These are phyloP conservation scores for Nemania sp. DNA, from an alignment of 2,329 filamentous ascomycete species.

Conservation along the genomic window DNA sequence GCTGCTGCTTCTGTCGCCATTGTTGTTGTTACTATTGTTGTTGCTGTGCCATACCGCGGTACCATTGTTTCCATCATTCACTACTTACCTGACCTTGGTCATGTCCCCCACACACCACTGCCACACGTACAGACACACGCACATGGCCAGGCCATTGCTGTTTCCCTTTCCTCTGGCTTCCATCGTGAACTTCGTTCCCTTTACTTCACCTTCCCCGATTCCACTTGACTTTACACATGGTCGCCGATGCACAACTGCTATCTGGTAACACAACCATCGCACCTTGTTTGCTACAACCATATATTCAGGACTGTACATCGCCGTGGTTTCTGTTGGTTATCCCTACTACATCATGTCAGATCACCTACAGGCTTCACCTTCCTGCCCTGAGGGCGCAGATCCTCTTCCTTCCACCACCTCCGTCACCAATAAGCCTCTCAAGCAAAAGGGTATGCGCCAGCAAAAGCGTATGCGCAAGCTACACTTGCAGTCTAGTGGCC, in stretches of 20 bases:
- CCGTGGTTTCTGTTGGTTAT: no score
- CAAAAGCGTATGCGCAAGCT: slow-evolving; percentile 30
- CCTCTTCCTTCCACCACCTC: neutral
- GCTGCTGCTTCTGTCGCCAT: neutral
- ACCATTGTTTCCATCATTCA: no score
- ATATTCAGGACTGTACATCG: no score
- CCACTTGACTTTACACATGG: neutral
- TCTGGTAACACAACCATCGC: neutral
- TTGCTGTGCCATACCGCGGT: no score
- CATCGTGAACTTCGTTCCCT: no score
- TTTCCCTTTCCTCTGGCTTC: no score
- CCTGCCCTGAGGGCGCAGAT: neutral
- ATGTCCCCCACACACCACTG: no score
- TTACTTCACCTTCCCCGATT: neutral
- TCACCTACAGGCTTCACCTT: neutral
- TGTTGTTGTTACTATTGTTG: no score
- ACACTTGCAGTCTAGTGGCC: slow-evolving; percentile 27
- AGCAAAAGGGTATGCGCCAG: slow-evolving; percentile 31
- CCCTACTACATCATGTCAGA: slow-evolving; percentile 19
- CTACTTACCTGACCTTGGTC: no score
- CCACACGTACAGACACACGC: no score
- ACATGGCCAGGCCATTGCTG: no score
- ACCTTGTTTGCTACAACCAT: neutral
- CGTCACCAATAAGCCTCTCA: slow-evolving; percentile 20
- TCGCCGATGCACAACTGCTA: neutral